A percentile compares a stretch with the other conserved stretches of the same genome.
These are phyloP conservation scores for Botrytis squamosa DNA, from an alignment of 2,329 filamentous ascomycete genomes.

Conservation along the genomic window DNA sequence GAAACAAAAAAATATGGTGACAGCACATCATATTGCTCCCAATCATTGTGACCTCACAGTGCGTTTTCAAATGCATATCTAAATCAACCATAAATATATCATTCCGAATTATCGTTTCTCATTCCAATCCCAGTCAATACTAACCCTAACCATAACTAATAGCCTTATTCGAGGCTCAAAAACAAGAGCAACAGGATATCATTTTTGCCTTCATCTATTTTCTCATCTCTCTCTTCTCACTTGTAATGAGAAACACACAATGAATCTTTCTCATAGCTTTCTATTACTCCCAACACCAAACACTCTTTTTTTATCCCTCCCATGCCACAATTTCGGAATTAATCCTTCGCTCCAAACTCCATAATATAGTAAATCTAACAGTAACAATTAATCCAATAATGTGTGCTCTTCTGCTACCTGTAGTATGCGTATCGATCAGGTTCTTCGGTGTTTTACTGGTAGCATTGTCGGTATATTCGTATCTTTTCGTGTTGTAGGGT, in stretches of 20 bases:
- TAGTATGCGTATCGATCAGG: neutral
- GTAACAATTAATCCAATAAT: conserved; percentile 6
- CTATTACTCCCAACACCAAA: conserved; percentile 13
- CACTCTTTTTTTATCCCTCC: neutral
- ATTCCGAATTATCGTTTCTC: neutral
- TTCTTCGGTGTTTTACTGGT: neutral
- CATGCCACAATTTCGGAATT: neutral
- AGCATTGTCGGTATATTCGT: neutral
- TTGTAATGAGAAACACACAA: neutral
- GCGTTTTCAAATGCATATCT: neutral
- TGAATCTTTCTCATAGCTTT: neutral
- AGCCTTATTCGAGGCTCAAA: conserved; percentile 1
- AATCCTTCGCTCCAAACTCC: conserved; percentile 2
- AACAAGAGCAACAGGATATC: neutral
- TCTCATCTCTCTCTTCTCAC: neutral
- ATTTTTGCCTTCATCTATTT: conserved; percentile 5
- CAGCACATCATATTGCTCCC: neutral
- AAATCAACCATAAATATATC: neutral
- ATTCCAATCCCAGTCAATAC: neutral
- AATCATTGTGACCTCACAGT: neutral
- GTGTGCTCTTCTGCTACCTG: neutral
- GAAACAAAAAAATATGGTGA: neutral
- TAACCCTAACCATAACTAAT: neutral
- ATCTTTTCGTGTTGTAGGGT: neutral
- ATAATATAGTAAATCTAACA: neutral